phyloP scores from a whole-genome alignment of 2,329 filamentous ascomycete species.

The Fusarium sp. region DNA sequence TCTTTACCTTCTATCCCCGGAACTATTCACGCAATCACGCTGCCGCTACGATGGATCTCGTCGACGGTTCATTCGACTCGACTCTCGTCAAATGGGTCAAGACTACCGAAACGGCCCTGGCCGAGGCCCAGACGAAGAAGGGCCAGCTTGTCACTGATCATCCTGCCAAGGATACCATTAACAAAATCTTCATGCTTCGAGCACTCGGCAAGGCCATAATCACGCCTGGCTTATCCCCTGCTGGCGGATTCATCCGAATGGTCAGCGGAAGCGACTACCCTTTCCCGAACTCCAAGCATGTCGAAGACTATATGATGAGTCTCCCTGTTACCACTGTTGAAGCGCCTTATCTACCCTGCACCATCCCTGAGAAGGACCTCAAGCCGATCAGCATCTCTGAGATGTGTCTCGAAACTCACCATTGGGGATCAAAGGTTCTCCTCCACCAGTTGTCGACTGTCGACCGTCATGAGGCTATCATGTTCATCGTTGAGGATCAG shows the following conservation, averaged over 20 bases:
- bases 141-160: background rate
- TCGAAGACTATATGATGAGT: background rate
- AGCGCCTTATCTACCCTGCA: background rate
- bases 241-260: background rate
- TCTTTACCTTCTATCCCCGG: background rate
- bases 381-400: background rate
- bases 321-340: background rate
- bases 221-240: background rate
- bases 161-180: background rate
- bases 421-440: background rate
- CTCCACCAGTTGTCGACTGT: background rate
- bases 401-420: background rate
- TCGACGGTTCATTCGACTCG: fast-evolving
- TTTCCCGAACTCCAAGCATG: background rate
- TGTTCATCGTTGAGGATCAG: background rate
- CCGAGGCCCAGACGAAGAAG: background rate
- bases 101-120: background rate
- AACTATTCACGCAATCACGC: fast-evolving
- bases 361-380: background rate
- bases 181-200: background rate
- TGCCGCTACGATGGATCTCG: background rate
- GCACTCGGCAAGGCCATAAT: background rate
- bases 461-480: background rate
- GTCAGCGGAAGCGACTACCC: background rate
- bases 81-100: background rate